A percentile compares a stretch with the other conserved stretches of the same genome.
Evolutionary conservation across 768 basidiomycete species (phyloP).

Genomic region (Pulveroboletus ravenelii): DNA sequence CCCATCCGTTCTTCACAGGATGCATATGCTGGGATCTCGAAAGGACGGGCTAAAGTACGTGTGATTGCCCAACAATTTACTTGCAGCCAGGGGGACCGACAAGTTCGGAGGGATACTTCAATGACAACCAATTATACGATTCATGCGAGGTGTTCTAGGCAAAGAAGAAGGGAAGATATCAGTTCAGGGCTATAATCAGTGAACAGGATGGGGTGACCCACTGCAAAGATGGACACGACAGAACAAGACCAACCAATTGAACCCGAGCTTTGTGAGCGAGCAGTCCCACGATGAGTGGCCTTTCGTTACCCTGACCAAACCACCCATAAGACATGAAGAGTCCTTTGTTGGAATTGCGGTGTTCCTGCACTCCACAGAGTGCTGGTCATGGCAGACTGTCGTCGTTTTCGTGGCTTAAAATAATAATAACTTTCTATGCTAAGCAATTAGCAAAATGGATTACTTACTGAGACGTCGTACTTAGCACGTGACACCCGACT

Average conservation of each 20-base stretch:
- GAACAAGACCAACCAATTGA: neutral
- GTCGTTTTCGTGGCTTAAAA: neutral
- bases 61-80: neutral
- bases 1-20: neutral
- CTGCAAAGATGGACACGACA: neutral
- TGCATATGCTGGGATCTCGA: no score
- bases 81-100: neutral
- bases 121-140: neutral
- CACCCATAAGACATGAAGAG: neutral
- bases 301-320: neutral
- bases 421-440: neutral
- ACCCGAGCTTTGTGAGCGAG: neutral
- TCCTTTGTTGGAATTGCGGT: no score
- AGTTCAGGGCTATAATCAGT: neutral
- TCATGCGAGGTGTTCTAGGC: no score
- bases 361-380: no score
- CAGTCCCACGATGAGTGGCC: neutral
- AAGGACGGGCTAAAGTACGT: neutral
- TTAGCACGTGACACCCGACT: conserved; percentile 5
- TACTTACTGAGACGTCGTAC: neutral
- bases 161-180: neutral
- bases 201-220: neutral
- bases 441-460: neutral
- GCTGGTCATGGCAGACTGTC: no score
- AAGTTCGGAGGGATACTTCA: neutral